Evolutionary conservation across 495 filamentous ascomycete genomes (phyloP).

Genomic region (Saxispiralis lemnorum): DNA sequence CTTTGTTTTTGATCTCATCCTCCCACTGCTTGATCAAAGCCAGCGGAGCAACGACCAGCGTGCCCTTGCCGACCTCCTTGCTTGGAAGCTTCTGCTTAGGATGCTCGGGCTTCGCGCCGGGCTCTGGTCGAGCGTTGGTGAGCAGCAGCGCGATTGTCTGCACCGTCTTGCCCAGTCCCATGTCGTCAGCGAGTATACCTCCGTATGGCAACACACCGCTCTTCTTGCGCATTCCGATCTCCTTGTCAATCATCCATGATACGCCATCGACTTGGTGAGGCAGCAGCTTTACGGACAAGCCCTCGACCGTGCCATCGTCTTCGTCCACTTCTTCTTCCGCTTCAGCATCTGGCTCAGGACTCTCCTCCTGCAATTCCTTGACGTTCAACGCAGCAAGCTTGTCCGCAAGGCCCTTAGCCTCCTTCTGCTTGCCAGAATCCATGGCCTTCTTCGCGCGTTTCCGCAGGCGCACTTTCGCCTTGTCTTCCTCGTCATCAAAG

Average conservation of each 20-base stretch:
- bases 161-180: constrained; percentile 73
- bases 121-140: constrained; percentile 54
- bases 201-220: constrained; percentile 65
- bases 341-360: constrained; percentile 29
- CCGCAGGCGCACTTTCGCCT: constrained; percentile 33
- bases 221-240: constrained; percentile 59
- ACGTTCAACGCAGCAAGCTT: constrained; percentile 45
- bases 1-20: constrained; percentile 65
- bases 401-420: constrained; percentile 36
- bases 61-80: constrained; percentile 46
- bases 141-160: constrained; percentile 72
- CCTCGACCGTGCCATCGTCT: constrained; percentile 58
- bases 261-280: constrained; percentile 89
- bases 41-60: constrained; percentile 83
- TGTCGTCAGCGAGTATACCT: constrained; percentile 75
- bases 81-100: constrained; percentile 12
- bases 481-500: constrained; percentile 66
- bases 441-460: constrained; percentile 33
- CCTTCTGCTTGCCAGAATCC: constrained; percentile 24
- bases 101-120: constrained; percentile 36
- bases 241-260: constrained; percentile 80
- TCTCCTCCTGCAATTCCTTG: constrained; percentile 21
- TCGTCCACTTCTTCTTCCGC: constrained; percentile 50
- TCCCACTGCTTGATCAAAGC: constrained; percentile 98
- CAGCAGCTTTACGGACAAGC: constrained; percentile 67